Base-by-base conservation (phyloP, 768 basidiomycete genomes). In the Tulasnella sp. region DNA sequence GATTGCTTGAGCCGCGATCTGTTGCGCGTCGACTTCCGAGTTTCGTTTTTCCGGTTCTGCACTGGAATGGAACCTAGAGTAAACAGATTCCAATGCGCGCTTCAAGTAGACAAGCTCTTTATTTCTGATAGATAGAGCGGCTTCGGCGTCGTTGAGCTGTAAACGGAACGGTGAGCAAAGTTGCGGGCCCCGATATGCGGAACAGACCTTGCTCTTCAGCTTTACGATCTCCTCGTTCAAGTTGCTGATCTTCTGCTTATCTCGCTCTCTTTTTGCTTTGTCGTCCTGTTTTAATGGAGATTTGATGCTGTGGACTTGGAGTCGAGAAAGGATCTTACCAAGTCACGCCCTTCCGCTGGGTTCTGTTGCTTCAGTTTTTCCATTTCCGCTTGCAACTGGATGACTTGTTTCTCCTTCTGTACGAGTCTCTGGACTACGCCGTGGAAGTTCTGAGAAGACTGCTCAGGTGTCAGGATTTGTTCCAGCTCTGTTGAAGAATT, bases 11-110 rank as follows among this genome's bases (percentile, higher is more conserved):
- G 86, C 87, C 0, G 91, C 93, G 80, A 96, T 91, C 16, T 86
- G 81, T 76, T 91, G 89, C 3, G 92, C 88, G 81, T 94, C 92
- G 71, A 91, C 82, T 72, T 90, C 89, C 0, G 86, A 84, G 71
- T 83, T 86, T 67, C 86, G 87, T 82, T 35, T 86, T 89, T 81
- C 89, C 88, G 67, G 88, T 44, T 71, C 67, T 11, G 32, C n/a
- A 29, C 11, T 84, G 6, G 88, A 86, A 6, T 88, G 86, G 83
- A 96, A 92, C n/a, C 92, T 88, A 15, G 91, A 91, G 83, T 94
- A 94, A 5, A 96, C 92, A 9, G 93, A 92, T 83, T 95, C 93
- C 48, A 98, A 86, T n/a, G 94, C 92, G 18, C 92, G 91, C 82
- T 94, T 94, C 51, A 96, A 87, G 81, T 91, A 93, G 0, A 87